Evolutionary conservation across 768 basidiomycete species (phyloP).

Genomic region (Termitomyces sp.): DNA sequence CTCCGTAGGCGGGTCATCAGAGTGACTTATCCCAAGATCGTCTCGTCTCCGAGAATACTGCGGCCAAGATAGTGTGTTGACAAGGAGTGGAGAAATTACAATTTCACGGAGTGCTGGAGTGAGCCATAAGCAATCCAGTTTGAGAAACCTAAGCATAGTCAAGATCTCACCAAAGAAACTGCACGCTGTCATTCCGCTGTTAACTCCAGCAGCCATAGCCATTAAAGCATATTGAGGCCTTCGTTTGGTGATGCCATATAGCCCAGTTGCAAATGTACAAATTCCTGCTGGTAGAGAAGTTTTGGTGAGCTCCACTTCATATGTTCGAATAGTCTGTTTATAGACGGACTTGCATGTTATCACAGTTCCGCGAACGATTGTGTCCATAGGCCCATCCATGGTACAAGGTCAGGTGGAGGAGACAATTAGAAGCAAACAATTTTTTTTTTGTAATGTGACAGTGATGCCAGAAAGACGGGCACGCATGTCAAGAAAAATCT

Average conservation of each 20-base stretch:
- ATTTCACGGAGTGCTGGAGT: constrained; percentile 71
- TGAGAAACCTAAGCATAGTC: background rate
- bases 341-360: constrained; percentile 81
- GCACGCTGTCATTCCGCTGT: constrained; percentile 66
- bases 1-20: constrained; percentile 4
- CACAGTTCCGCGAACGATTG: constrained; percentile 54
- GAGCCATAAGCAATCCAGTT: background rate
- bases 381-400: constrained; percentile 33
- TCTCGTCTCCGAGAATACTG: constrained; percentile 44
- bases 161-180: constrained; percentile 72
- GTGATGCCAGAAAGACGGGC: too few species aligned
- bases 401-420: background rate
- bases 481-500: too few species aligned
- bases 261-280: constrained; percentile 48
- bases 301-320: constrained; percentile 23
- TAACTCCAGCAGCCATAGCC: constrained; percentile 61
- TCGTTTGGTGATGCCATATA: constrained; percentile 42
- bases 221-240: constrained; percentile 44
- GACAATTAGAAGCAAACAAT: background rate
- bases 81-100: constrained; percentile 60
- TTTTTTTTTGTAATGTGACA: too few species aligned
- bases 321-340: constrained; percentile 14
- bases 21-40: constrained; percentile 20
- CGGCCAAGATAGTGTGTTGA: constrained; percentile 37
- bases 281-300: constrained; percentile 42